Conservation (phyloP, 2,329 filamentous ascomycete species). For the Didymella segeticola region DNA sequence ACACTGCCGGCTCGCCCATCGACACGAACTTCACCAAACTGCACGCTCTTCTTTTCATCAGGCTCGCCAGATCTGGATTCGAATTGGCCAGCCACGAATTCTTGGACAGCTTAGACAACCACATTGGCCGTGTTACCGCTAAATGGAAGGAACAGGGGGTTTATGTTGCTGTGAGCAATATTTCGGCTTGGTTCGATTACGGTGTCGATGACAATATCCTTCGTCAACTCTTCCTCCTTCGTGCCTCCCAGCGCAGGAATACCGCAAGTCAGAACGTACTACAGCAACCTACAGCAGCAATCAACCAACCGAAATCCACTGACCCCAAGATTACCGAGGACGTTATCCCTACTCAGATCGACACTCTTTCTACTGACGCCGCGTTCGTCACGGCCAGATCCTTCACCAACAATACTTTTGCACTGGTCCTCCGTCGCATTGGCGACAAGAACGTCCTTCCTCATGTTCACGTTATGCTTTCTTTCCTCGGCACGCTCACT, state of each 20-base stretch:
- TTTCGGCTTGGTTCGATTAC: constrained; percentile 61
- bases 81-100: constrained; percentile 55
- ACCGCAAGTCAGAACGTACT: constrained; percentile 21
- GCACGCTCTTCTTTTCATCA: constrained; percentile 70
- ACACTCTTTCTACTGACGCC: constrained; percentile 21
- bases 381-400: constrained; percentile 45
- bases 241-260: constrained; percentile 1
- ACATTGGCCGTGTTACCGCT: constrained; percentile 61
- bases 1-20: constrained; percentile 44
- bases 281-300: too few species aligned
- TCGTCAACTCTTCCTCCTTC: constrained; percentile 34
- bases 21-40: constrained; percentile 69
- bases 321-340: constrained; percentile 20
- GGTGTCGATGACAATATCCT: constrained; percentile 55
- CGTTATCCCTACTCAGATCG: constrained; percentile 26
- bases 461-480: constrained; percentile 67
- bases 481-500: constrained; percentile 62
- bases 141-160: constrained; percentile 65
- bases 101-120: constrained; percentile 63
- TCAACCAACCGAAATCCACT: not conserved
- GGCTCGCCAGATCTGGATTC: constrained; percentile 58
- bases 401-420: constrained; percentile 56
- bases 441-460: constrained; percentile 67
- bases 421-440: constrained; percentile 58
- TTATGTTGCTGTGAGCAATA: constrained; percentile 64